These are phyloP conservation scores for Lecanicillium sp. DNA, from an alignment of 2,329 filamentous ascomycete species.

Conservation along the genomic window DNA sequence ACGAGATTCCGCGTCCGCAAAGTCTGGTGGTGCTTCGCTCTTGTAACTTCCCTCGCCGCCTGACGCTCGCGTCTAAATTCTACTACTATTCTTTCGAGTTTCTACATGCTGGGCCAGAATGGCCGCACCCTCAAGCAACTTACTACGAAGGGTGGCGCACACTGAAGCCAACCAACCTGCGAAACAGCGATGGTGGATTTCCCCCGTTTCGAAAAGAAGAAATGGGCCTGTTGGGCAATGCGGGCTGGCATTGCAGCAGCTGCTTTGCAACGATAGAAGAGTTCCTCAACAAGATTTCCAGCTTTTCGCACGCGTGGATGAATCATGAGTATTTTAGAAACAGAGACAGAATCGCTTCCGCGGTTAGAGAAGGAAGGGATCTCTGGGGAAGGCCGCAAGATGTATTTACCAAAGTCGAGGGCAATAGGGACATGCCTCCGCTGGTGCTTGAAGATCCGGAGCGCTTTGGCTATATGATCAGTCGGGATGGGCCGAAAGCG, in stretches of 20 bases:
- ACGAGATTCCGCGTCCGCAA: slow-evolving; percentile 48
- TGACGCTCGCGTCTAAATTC: slow-evolving; percentile 42
- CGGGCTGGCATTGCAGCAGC: slow-evolving; percentile 53
- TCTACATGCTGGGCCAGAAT: slow-evolving; percentile 29
- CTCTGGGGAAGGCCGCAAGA: too few species aligned
- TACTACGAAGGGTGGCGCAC: slow-evolving; percentile 36
- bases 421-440: too few species aligned
- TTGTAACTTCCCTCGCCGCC: slow-evolving; percentile 42
- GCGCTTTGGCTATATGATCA: too few species aligned
- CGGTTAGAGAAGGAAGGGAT: slow-evolving; percentile 29
- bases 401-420: too few species aligned
- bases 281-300: slow-evolving; percentile 45
- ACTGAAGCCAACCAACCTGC: slow-evolving; percentile 44
- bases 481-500: too few species aligned
- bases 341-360: slow-evolving; percentile 36
- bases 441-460: too few species aligned
- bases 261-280: slow-evolving; percentile 51
- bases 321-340: slow-evolving; percentile 41
- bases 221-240: slow-evolving; percentile 35
- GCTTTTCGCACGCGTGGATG: slow-evolving; percentile 45
- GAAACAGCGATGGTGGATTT: slow-evolving; percentile 34
- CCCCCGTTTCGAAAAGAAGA: slow-evolving; percentile 22
- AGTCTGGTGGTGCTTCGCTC: slow-evolving; percentile 38
- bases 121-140: slow-evolving; percentile 53
- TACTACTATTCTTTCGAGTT: slow-evolving; percentile 53